These are phyloP conservation scores for Cercospora sp. DNA, from an alignment of 2,329 filamentous ascomycete species.

Conservation along the genomic window DNA sequence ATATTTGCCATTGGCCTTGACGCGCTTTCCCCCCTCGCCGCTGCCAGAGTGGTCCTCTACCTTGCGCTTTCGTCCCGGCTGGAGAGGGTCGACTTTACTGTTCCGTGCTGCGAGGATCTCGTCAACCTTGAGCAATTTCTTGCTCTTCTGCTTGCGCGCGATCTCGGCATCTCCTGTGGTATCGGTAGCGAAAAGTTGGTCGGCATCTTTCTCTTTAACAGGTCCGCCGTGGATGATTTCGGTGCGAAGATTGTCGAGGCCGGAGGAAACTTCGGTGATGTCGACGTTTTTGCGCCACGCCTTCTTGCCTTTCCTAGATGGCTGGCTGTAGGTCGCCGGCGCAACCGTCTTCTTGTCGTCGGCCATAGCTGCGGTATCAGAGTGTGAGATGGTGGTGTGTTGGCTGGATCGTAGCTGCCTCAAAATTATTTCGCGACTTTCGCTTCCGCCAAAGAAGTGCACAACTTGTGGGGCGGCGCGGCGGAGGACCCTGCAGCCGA, in stretches of 20 bases:
- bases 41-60: constrained; percentile 64
- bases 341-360: constrained; percentile 48
- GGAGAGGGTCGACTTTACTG: constrained; percentile 77
- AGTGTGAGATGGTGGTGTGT: background rate
- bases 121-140: constrained; percentile 83
- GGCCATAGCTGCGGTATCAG: constrained; percentile 12
- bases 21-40: constrained; percentile 68
- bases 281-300: constrained; percentile 99
- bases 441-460: background rate
- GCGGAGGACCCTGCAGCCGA: constrained; percentile 1
- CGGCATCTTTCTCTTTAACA: constrained; percentile 76
- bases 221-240: constrained; percentile 91
- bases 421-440: constrained; percentile 5
- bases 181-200: constrained; percentile 84
- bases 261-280: constrained; percentile 78
- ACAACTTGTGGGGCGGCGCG: constrained; percentile 1
- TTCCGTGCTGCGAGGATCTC: constrained; percentile 80
- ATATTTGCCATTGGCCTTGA: constrained; percentile 66
- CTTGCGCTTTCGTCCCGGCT: constrained; percentile 68
- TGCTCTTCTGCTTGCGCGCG: constrained; percentile 62
- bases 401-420: background rate
- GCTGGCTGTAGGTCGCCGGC: constrained; percentile 80
- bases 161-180: constrained; percentile 68
- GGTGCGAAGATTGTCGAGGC: constrained; percentile 79
- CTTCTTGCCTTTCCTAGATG: constrained; percentile 96